Base-by-base conservation (phyloP, 2,329 filamentous ascomycete species). In the Fusarium citri region DNA sequence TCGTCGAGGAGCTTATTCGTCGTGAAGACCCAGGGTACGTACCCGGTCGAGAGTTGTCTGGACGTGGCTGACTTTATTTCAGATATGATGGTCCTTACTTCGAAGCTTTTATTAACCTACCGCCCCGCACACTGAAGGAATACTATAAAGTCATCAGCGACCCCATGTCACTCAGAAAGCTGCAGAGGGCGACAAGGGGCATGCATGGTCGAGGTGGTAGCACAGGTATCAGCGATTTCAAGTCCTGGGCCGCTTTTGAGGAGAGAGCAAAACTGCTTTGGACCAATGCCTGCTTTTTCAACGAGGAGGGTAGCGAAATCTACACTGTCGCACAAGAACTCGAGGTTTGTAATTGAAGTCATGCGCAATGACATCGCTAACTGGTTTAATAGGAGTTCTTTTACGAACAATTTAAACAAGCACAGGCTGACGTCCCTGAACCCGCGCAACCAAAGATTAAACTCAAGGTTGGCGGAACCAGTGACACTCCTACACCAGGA, bases 261-360 rank as follows among this genome's bases (percentile, higher is more conserved):
- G 90, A 94, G 56, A 92, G 92, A 75, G 86, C 93, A 15, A 92
- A 90, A 74, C 86, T 93, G 55, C 89, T 98, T 45, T 98, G 94
- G 94, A 87, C 86, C 50, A 98, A 98, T 79, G 94, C 94, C 0
- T 92, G 90, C 75, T 91, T 91, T 63, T 98, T 95, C 83, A 98
- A 98, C 72, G 93, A 97, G 78, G 94, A 97, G 76, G 92, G 91
- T 6, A 97, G 94, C 75, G 91, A 94, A 18, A 94, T 97, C 54
- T 93, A 90, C 69, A 84, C 88, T 23, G 84, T 96, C 65, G 93
- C 94, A 1, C 88, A 90, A 50, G 90, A 96, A 64, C 87, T 98
- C 9, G 91, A 97, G 88, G 93, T 93, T 82, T 50, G 74, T 73
- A 14, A 26, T 9, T 40, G 7, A 30, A 22, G 15, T 12, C 11